phyloP scores from a whole-genome alignment of 1,284 basidiomycete species.

The Rhizoctonia solani region DNA sequence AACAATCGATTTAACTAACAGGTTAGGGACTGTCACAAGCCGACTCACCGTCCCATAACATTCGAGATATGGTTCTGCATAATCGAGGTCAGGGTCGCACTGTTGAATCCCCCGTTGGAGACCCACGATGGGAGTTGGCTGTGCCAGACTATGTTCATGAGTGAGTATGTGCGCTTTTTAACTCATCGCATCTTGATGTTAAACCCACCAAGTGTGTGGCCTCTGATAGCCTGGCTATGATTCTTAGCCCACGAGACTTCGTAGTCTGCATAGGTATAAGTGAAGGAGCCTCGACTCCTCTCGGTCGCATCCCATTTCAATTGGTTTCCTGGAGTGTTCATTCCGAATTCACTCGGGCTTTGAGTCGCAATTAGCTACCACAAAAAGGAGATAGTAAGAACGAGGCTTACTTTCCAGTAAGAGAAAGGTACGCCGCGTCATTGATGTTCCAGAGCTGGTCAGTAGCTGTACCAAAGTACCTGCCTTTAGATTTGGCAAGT shows the following conservation, averaged over 20 bases:
- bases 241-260: constrained; percentile 54
- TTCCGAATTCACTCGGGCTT: constrained; percentile 33
- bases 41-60: constrained; percentile 50
- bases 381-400: not conserved
- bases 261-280: constrained; percentile 52
- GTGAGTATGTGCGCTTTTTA: not conserved
- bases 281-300: constrained; percentile 54
- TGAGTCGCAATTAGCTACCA: not conserved
- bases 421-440: constrained; percentile 19
- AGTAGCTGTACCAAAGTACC: constrained; percentile 35
- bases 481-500: constrained; percentile 28
- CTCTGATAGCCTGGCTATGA: constrained; percentile 52
- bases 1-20: no score
- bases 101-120: constrained; percentile 50
- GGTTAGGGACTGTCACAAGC: no score
- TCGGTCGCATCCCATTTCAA: constrained; percentile 55
- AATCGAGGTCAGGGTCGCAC: constrained; percentile 51
- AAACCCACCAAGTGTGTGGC: constrained; percentile 40
- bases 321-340: constrained; percentile 38
- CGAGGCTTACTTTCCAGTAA: constrained; percentile 34
- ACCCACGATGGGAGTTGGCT: constrained; percentile 60
- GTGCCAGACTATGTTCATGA: constrained; percentile 58
- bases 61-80: constrained; percentile 52
- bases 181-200: not conserved
- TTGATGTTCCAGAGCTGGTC: constrained; percentile 28